A percentile compares a stretch with the other conserved stretches of the same genome.
Evolutionary conservation across 2,329 filamentous ascomycete species (phyloP).

Genomic region (Xylaria sp.): DNA sequence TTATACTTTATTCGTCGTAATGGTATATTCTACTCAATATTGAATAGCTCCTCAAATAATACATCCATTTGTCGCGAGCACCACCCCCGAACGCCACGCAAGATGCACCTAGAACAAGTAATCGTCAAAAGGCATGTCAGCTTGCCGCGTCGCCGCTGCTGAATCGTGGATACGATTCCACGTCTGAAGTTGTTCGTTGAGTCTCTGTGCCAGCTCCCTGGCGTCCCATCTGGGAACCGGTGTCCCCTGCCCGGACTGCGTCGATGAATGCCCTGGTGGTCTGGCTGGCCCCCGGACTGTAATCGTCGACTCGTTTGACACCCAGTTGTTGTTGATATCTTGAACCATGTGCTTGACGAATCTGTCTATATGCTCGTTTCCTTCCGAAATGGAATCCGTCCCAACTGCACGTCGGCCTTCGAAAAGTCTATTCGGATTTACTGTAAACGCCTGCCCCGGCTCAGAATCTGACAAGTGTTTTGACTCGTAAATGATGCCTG

Average conservation of each 20-base stretch:
- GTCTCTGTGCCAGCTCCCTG: constrained; percentile 17
- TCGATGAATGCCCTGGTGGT: constrained; percentile 33
- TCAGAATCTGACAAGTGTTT: neutral
- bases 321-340: constrained; percentile 52
- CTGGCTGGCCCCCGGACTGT: constrained; percentile 44
- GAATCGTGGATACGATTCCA: constrained; percentile 33
- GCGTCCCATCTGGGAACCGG: constrained; percentile 22
- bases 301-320: constrained; percentile 37
- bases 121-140: constrained; percentile 22
- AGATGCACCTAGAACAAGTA: constrained; percentile 28
- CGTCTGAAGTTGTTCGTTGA: constrained; percentile 24
- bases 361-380: constrained; percentile 38
- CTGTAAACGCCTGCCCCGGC: constrained; percentile 2
- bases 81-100: constrained; percentile 15
- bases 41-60: neutral
- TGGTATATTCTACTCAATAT: neutral
- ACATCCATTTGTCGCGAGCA: neutral
- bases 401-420: constrained; percentile 16
- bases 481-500: constrained; percentile 11
- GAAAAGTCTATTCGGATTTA: constrained; percentile 29
- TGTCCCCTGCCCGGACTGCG: constrained; percentile 43
- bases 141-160: constrained; percentile 7
- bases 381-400: constrained; percentile 9
- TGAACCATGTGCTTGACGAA: constrained; percentile 48
- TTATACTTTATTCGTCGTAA: neutral